These are phyloP conservation scores for Rutstroemia sp. DNA, from an alignment of 2,329 filamentous ascomycete species.

Conservation along the genomic window DNA sequence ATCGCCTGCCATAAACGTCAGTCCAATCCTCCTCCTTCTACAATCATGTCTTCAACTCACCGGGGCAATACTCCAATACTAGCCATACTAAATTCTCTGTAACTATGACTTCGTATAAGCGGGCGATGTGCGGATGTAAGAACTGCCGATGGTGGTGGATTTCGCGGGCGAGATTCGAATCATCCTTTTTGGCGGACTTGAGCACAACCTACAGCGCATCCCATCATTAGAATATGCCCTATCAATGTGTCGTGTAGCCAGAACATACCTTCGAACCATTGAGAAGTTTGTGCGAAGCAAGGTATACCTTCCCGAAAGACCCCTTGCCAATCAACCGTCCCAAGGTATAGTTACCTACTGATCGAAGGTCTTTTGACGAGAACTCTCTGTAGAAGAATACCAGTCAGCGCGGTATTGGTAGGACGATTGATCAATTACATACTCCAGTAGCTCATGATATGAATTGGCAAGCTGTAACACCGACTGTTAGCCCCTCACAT, in stretches of 20 bases:
- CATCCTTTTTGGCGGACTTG: slow-evolving; percentile 94
- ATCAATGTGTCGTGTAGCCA: slow-evolving; percentile 10
- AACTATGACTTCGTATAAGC: slow-evolving; percentile 96
- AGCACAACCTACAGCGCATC: slow-evolving; percentile 68
- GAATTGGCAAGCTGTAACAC: slow-evolving; percentile 83
- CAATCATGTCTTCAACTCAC: slow-evolving; percentile 38
- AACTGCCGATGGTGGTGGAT: slow-evolving; percentile 99
- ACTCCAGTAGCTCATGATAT: slow-evolving; percentile 94
- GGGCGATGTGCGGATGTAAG: slow-evolving; percentile 91
- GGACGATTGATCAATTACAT: slow-evolving; percentile 34
- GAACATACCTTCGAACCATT: slow-evolving; percentile 84
- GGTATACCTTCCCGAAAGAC: slow-evolving; percentile 96
- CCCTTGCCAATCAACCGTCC: slow-evolving; percentile 93
- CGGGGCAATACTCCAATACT: slow-evolving; percentile 91
- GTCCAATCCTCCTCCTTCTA: slow-evolving; percentile 5
- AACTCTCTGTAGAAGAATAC: slow-evolving; percentile 63
- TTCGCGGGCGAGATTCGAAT: slow-evolving; percentile 90
- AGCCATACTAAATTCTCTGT: slow-evolving; percentile 94
- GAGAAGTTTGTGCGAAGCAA: slow-evolving; percentile 92
- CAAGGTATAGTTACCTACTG: slow-evolving; percentile 90
- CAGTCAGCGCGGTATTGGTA: slow-evolving; percentile 17
- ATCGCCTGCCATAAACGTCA: slow-evolving; percentile 55
- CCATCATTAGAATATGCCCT: slow-evolving; percentile 1
- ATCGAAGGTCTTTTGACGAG: slow-evolving; percentile 80
- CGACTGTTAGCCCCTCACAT: slow-evolving; percentile 14